Base-by-base conservation (phyloP, 805 yeast genomes). In the Debaryomyces tyrocola region DNA sequence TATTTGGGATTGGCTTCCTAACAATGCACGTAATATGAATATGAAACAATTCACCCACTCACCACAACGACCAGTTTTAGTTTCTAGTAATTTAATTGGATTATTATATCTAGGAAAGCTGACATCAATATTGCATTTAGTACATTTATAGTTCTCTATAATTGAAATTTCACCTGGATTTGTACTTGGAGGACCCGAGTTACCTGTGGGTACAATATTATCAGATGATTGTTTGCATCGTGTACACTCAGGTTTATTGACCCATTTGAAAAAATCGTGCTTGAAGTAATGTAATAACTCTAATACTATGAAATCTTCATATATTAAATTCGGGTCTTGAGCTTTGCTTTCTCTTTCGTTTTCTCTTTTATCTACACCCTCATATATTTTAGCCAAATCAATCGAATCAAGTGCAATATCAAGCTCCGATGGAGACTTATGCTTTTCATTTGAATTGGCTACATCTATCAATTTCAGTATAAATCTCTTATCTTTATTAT, bases 1-100 rank as follows among this genome's bases (percentile, higher is more conserved):
- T 11, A 66, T 48, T 31, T 54, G 54, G 12, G 58, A 50, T 17
- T 60, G 65, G 2, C 59, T 45, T 1, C 80, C 79, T 21, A 81
- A 71, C 37, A 91, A 67, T 0, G 96, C 81, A 21, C 83, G 74
- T 44, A 91, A 67, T 2, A 90, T 66, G 31, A 89, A 69, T 38
- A 87, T 75, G 60, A 91, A 90, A 51, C 92, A 82, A 55, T 87
- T 87, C 45, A 91, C 92, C 96, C 96, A 92, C 63, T 92, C 98
- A 0, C 98, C 98, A 66, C 98, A 92, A 40, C 98, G 74, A 0
- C 98, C 98, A 29, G 61, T 60, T 37, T 89, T 69, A 0, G 85
- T 78, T 24, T 78, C 69, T 12, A 92, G 64, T 20, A 92, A 66
- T 48, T 77, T 79, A 0, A 66, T 67, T 0, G 92, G 86, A 50